Evolutionary conservation across 345 rosid species (phyloP).

Genomic region (Reutealis trisperma): DNA sequence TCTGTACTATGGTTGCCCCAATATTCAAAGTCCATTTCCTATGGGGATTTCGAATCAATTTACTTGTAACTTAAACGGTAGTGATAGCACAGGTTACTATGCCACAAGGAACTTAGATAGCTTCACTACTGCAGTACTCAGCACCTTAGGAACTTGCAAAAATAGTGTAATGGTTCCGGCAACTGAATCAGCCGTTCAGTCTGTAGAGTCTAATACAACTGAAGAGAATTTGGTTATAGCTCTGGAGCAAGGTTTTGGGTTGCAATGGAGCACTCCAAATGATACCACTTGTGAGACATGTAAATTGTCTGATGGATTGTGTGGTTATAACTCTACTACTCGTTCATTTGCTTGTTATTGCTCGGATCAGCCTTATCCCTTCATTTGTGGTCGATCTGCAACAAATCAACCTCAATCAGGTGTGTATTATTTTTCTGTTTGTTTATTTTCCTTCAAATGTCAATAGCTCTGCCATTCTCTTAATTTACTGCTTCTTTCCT

Average conservation of each 20-base stretch:
- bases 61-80: neutral
- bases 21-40: too few relatives aligned
- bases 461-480: too few relatives aligned
- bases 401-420: neutral
- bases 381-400: neutral
- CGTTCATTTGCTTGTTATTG: constrained; percentile 29
- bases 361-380: neutral
- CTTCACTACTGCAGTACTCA: too few relatives aligned
- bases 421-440: too few relatives aligned
- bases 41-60: neutral
- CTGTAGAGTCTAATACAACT: accelerated
- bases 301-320: constrained; percentile 23
- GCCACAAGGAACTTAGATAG: neutral
- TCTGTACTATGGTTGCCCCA: constrained; percentile 36
- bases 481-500: too few relatives aligned
- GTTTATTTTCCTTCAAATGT: too few relatives aligned
- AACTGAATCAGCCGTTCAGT: neutral
- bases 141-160: too few relatives aligned
- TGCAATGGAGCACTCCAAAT: constrained; percentile 18
- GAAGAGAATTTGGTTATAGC: constrained; percentile 8
- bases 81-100: neutral
- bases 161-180: constrained; percentile 23
- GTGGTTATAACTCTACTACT: constrained; percentile 24
- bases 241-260: constrained; percentile 29
- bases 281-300: constrained; percentile 25